A percentile compares a stretch with the other conserved stretches of the same genome.
phyloP scores from a whole-genome alignment of 2,329 filamentous ascomycete species.

The Dryadomyces quercus-mongolicae region DNA sequence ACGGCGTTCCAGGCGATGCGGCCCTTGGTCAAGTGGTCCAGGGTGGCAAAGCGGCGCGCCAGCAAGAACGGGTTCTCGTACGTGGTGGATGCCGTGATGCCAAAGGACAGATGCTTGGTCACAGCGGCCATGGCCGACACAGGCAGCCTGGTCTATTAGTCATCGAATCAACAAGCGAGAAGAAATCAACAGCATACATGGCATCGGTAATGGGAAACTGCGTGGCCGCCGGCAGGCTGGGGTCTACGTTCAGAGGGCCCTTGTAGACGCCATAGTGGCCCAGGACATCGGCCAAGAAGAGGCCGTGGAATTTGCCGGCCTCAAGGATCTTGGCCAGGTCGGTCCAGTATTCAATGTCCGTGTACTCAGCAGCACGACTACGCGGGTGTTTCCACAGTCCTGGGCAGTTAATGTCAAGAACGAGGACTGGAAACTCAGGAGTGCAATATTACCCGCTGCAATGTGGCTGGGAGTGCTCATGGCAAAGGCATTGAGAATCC shows the following conservation, averaged over 20 bases:
- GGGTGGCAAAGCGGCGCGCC: slow-evolving; percentile 8
- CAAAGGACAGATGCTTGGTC: slow-evolving; percentile 10
- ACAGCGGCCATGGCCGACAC: slow-evolving; percentile 11
- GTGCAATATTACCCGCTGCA: background rate
- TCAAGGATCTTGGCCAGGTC: slow-evolving; percentile 2
- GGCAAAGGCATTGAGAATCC: slow-evolving; percentile 4
- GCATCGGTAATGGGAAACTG: slow-evolving; percentile 3
- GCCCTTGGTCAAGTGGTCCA: slow-evolving; percentile 11
- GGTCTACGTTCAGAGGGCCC: slow-evolving; percentile 1
- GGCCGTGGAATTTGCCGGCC: background rate
- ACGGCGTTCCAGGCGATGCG: slow-evolving; percentile 15
- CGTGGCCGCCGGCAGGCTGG: background rate
- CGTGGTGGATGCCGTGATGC: slow-evolving; percentile 8
- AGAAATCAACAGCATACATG: background rate
- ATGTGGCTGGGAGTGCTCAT: slow-evolving; percentile 3
- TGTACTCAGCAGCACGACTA: slow-evolving; percentile 1
- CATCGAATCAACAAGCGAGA: too few relatives aligned
- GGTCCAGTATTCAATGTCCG: slow-evolving; percentile 2
- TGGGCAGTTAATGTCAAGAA: background rate
- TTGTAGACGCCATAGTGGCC: slow-evolving; percentile 2
- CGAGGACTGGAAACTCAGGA: too few relatives aligned
- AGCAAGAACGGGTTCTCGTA: slow-evolving; percentile 10
- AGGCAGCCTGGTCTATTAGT: background rate
- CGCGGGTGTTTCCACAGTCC: slow-evolving; percentile 3
- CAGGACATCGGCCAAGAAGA: slow-evolving; percentile 1